Evolutionary conservation across 2,329 filamentous ascomycete species (phyloP), one percentile per base, ranked within the genome.

Genomic region (Alternaria atra): DNA sequence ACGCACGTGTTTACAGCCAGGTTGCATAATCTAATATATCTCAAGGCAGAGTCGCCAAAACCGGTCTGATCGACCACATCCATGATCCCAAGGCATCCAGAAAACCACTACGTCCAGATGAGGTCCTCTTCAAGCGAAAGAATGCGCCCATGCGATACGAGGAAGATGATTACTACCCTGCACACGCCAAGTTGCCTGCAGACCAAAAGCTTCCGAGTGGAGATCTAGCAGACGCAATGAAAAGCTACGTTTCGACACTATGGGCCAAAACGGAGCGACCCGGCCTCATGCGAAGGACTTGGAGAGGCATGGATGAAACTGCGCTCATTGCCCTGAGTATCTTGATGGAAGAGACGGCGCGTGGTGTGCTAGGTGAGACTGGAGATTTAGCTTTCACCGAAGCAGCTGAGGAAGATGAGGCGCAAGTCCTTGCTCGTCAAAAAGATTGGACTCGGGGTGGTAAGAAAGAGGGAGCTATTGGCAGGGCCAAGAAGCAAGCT

Each of bases 341-440:
- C 50, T 77, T 94, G 58, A 80, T 94, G 42, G 91, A 94, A 78
- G 91, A 94, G 77, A 85, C 87, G 3, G 84, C 86, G 15, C 82
- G 84, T 40, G 86, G 89, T 47, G 76, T 83, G 6, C 79, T 94
- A 20, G 91, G 90, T 5, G 80, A 83, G 55, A 85, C 82, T 12
- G 91, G 91, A 23, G 89, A 93, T 76, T 76, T 92, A 48, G 89
- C 90, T 1, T 90, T 94, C 71, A 87, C 89, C 0, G 90, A 93
- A 74, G 71, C 64, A 2, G 85, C 63, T 12, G 53, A 66, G 25
- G 67, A 68, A 8, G 71, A 71, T 25, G 67, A 68, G 25, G 47
- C 61, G 7, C 25, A 39, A 10, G 27, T 34, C n/a, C 34, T 32
- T 30, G 35, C 13, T 48, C 20, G 46, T 20, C 32, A 40, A 34